phyloP scores from a whole-genome alignment of 73 alveolate genomes.

The Tetrahymena borealis region DNA sequence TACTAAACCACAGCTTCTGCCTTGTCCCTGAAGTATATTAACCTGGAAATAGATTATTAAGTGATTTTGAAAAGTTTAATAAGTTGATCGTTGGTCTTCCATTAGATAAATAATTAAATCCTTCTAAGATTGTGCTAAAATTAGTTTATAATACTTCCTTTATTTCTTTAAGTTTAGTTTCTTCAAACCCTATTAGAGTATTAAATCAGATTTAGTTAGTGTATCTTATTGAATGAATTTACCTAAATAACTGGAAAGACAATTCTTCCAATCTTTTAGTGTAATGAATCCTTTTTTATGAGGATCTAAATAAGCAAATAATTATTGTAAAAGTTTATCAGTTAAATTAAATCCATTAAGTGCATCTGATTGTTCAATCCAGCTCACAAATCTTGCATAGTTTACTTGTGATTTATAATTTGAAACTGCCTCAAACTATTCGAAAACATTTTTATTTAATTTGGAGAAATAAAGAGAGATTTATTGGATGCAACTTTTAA shows the following conservation, averaged over 20 bases:
- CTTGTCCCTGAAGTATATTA: not conserved
- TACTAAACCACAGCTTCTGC: not conserved
- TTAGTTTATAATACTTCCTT: not conserved
- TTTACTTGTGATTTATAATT: constrained; percentile 24
- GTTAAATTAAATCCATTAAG: constrained; percentile 57
- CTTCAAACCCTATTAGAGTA: not conserved
- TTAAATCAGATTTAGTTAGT: not conserved
- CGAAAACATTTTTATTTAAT: constrained; percentile 15
- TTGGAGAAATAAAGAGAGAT: constrained; percentile 50
- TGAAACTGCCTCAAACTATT: constrained; percentile 44
- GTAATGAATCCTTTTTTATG: constrained; percentile 60
- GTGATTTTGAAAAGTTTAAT: not conserved
- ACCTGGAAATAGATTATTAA: not conserved
- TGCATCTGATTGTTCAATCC: constrained; percentile 27
- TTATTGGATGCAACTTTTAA: constrained; percentile 41
- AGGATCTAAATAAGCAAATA: constrained; percentile 54
- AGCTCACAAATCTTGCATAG: constrained; percentile 35
- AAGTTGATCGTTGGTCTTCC: not conserved
- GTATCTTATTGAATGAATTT: constrained; percentile 26
- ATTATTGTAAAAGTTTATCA: constrained; percentile 16
- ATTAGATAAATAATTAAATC: not conserved
- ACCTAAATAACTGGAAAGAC: constrained; percentile 8
- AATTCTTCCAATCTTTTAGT: constrained; percentile 45
- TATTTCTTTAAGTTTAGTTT: not conserved
- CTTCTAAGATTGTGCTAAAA: not conserved